Percentiles rank a stretch among this genome's conserved stretches.
phyloP scores from a whole-genome alignment of 805 yeast genomes.

The Yarrowia hollandica region DNA sequence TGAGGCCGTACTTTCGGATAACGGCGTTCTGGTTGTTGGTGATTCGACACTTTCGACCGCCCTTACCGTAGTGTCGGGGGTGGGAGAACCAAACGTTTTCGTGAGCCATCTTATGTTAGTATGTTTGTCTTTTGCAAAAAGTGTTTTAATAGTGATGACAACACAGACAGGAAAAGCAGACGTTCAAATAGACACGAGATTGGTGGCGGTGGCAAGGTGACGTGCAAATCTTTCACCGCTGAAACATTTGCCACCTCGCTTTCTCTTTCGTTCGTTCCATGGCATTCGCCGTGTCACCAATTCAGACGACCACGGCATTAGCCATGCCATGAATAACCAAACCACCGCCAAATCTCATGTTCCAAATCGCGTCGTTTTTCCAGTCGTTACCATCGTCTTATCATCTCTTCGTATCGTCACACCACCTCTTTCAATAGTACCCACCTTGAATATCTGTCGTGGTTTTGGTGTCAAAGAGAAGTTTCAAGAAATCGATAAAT shows the following conservation, averaged over 20 bases:
- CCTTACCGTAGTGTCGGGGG: constrained; percentile 99
- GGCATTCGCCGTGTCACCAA: no score
- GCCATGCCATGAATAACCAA: no score
- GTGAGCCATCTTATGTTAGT: constrained; percentile 88
- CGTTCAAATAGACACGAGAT: background rate
- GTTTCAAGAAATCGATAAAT: constrained; percentile 3
- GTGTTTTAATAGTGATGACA: no score
- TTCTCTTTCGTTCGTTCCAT: no score
- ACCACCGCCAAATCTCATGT: no score
- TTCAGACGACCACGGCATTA: no score
- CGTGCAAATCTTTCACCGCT: background rate
- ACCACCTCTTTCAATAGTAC: background rate
- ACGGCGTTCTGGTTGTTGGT: constrained; percentile 98
- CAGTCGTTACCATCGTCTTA: background rate
- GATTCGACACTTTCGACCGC: constrained; percentile 99
- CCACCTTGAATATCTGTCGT: constrained; percentile 27
- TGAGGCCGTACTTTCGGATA: constrained; percentile 99
- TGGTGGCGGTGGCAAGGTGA: background rate
- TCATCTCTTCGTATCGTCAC: no score
- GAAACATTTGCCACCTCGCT: no score
- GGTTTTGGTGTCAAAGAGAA: constrained; percentile 29
- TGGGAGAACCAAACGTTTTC: constrained; percentile 99
- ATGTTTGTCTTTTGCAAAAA: background rate
- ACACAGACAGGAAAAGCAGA: no score
- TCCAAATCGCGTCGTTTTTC: background rate